Evolutionary conservation across 305 asterid species (phyloP), one percentile per base, ranked within the genome.

Genomic region (Petunia hybrid): DNA sequence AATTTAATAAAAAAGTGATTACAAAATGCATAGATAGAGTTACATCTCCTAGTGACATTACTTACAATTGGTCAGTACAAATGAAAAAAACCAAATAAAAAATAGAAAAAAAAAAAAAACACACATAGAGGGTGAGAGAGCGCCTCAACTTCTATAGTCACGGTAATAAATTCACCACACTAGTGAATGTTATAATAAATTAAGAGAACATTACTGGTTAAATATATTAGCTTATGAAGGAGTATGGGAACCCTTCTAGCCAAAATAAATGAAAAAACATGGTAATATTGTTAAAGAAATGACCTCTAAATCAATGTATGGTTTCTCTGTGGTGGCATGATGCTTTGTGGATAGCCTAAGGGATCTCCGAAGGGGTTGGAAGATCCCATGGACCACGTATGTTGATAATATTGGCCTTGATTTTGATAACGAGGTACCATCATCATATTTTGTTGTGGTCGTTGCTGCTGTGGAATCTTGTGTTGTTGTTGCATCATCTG

Each of bases 361-460:
- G 88, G 90, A 56, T 87, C 94, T 3, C 88, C 90, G 71, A 89
- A 90, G n/a, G 85, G 87, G 76, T 82, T 85, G 71, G 88, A 68
- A 0, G 90, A 84, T 48, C 55, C 85, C 88, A 85, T 77, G 85
- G 84, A 82, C 79, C 45, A 68, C 78, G 64, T 79, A 83, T 76
- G 61, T 76, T 63, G 84, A 46, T 77, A 84, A 80, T 84, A 53
- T 76, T 83, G 71, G 41, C 83, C 22, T 84, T 87, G 45, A 51
- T 81, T 57, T 62, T 53, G 84, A 46, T 76, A 76, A 3, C 82
- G 77, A 40, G 74, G 71, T 46, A 38, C 71, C 89, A 80, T 81
- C 89, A 62, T 77, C 86, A 43, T 78, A 12, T 66, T 65, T 10
- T 79, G 82, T 59, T 83, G 92, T 35, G 87, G 88, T 80, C 62